Base-by-base conservation (phyloP, 495 filamentous ascomycete species). In the Aspergillus leporis region DNA sequence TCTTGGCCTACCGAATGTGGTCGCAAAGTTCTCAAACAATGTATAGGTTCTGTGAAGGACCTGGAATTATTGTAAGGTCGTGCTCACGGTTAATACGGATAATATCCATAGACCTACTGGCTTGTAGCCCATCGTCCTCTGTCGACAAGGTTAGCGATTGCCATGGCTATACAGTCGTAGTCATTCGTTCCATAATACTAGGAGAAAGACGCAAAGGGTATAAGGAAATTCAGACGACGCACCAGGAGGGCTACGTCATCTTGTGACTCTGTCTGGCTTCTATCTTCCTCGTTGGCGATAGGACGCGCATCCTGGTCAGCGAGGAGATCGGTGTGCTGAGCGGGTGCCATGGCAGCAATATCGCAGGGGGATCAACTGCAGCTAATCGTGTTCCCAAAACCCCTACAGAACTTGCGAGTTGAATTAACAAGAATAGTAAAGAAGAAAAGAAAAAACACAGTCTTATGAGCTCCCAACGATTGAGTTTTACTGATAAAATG, bases 1-100 rank as follows among this genome's bases (percentile, higher is more conserved):
- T 53, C 21, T 23, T 36, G 13, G 62, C 75, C 14, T 66, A 82
- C 81, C 81, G 50, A 84, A 84, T 19, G 79, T 83, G 0, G 81
- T 80, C 9, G 81, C 68, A 60, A 84, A 84, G 59, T 81, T 83
- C 64, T 84, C 81, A 25, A 84, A 73, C 16, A 84, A 65, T 19
- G 67, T 66, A 46, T 81, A 80, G 21, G 78, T 79, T 52, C 78
- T 66, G 64, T 80, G 78, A 21, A 80, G 67, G 46, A 79, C 77
- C 77, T 79, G 48, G 19, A 23, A 19, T 32, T 40, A 56, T 28
- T 68, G 61, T 52, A 55, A 47, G 7, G 25, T 51, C 18, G 50
- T 45, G 36, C 25, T 36, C 51, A 10, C n/a, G 4, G 5, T 16
- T 18, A 7, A 31, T 30, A 23, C 14, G 28, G 8, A 30, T 3